Percentiles rank a stretch among this genome's conserved stretches.
Conservation (phyloP, 345 rosid genomes). For the Tarenaya hassleriana region DNA sequence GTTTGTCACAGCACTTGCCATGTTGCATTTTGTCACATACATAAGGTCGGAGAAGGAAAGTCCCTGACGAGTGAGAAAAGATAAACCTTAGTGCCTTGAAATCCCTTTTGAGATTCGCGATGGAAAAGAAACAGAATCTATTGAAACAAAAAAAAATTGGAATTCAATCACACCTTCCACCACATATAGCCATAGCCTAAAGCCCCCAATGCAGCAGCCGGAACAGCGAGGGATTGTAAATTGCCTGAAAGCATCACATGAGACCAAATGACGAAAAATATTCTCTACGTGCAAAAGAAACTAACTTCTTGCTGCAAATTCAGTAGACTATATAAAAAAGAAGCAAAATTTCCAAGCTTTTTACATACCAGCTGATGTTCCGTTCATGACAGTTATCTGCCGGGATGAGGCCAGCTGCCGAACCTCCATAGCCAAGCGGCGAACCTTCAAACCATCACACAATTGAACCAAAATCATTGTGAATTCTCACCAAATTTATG, state of each 20-base stretch:
- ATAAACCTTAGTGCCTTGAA: background rate
- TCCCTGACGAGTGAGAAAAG: conserved; percentile 44
- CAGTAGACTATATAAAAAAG: background rate
- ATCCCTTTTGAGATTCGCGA: background rate
- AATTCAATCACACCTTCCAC: conserved; percentile 72
- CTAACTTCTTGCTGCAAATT: background rate
- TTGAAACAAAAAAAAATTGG: background rate
- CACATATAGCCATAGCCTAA: conserved; percentile 97
- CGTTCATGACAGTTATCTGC: conserved; percentile 72
- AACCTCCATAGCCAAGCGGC: conserved; percentile 58
- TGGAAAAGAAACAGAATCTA: background rate
- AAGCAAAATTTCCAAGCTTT: background rate
- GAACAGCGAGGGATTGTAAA: conserved; percentile 45
- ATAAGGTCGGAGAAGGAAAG: conserved; percentile 74
- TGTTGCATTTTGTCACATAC: conserved; percentile 78
- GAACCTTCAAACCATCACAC: conserved; percentile 37
- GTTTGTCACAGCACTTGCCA: conserved; percentile 78
- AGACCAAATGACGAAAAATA: conserved; percentile 1
- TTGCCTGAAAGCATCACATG: conserved; percentile 13
- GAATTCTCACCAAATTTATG: background rate
- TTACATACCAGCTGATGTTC: conserved; percentile 47
- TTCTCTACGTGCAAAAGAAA: background rate
- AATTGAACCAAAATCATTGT: background rate
- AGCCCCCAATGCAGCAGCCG: conserved; percentile 83
- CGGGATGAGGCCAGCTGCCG: conserved; percentile 60